Percentiles rank a stretch among this genome's conserved stretches.
Evolutionary conservation across 345 rosid genomes (phyloP).

Genomic region (Anacardium occidentale): DNA sequence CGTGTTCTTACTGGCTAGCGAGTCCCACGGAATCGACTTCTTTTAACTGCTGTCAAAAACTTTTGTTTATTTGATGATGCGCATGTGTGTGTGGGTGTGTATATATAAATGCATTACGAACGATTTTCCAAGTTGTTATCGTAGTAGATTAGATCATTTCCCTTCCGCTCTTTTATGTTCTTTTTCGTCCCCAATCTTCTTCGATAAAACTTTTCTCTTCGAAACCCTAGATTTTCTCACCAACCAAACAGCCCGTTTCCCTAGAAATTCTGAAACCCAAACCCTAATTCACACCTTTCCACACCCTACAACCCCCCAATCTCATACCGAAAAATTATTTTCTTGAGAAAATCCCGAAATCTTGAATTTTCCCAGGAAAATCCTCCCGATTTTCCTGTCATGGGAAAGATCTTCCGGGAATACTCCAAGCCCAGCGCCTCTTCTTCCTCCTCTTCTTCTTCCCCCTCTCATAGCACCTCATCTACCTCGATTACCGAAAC

Average conservation of each 20-base stretch:
- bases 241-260: slow-evolving; percentile 11
- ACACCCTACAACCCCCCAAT: neutral
- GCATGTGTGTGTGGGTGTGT: no score
- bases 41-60: no score
- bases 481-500: slow-evolving; percentile 63
- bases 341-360: neutral
- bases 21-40: no score
- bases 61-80: no score
- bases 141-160: neutral
- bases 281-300: neutral
- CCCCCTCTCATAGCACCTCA: slow-evolving; percentile 30
- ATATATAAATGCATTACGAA: no score
- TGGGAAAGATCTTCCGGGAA: slow-evolving; percentile 44
- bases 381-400: slow-evolving; percentile 14
- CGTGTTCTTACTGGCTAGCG: no score
- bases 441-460: slow-evolving; percentile 26
- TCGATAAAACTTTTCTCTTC: slow-evolving; percentile 10
- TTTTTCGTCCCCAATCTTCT: neutral
- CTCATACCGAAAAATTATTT: no score
- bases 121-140: no score
- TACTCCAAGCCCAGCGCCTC: slow-evolving; percentile 29
- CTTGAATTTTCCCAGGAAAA: neutral
- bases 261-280: slow-evolving; percentile 4
- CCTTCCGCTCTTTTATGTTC: neutral
- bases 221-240: slow-evolving; percentile 30